Evolutionary conservation across 2,329 filamentous ascomycete genomes (phyloP).

Genomic region (Dactylonectria estremocensis): DNA sequence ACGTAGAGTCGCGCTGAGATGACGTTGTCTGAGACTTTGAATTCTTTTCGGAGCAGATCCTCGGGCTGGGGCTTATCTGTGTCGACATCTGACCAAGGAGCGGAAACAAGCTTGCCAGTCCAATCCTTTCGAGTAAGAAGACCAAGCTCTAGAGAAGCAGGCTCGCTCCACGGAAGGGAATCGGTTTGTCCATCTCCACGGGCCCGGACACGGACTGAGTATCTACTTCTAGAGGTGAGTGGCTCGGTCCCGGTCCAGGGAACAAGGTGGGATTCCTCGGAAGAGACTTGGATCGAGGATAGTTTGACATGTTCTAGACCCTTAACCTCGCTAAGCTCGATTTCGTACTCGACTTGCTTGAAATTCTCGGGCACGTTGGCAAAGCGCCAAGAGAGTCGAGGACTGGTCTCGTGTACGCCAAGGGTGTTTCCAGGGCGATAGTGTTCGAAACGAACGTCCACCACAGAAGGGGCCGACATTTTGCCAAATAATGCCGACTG

Average conservation of each 20-base stretch:
- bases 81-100: constrained; percentile 32
- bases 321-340: constrained; percentile 28
- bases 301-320: neutral
- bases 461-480: constrained; percentile 22
- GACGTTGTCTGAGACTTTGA: constrained; percentile 13
- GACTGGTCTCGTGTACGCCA: constrained; percentile 28
- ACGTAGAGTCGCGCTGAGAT: constrained; percentile 59
- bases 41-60: constrained; percentile 34
- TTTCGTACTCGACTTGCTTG: constrained; percentile 32
- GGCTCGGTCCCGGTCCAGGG: constrained; percentile 28
- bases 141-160: constrained; percentile 49
- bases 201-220: constrained; percentile 31
- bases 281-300: constrained; percentile 18
- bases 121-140: constrained; percentile 50
- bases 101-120: constrained; percentile 48
- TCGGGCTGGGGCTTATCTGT: constrained; percentile 44
- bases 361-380: constrained; percentile 26
- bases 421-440: constrained; percentile 26
- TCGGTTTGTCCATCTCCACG: constrained; percentile 16
- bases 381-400: constrained; percentile 36
- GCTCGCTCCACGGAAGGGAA: constrained; percentile 33
- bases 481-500: neutral
- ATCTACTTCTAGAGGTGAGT: constrained; percentile 27
- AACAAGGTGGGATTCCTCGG: constrained; percentile 26
- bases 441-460: constrained; percentile 33